Base-by-base conservation (phyloP, 2,329 filamentous ascomycete species). In the Claviceps quebecensis region DNA sequence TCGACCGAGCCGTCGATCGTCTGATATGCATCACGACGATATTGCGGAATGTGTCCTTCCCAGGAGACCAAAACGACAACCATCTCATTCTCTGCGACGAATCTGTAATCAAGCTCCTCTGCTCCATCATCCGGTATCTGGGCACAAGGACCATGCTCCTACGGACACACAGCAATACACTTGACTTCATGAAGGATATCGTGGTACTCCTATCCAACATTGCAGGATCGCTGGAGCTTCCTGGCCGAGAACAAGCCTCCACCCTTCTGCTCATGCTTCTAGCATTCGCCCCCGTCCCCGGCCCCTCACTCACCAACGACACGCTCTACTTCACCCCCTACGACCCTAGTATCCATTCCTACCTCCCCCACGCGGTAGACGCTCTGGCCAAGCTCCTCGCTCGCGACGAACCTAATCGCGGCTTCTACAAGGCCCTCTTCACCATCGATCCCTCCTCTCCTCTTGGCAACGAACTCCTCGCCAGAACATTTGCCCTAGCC, bases 101-200 rank as follows among this genome's bases (percentile, higher is more conserved):
- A 49, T 69, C 78, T 5, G 83, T 96, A 17, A 76, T 96, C 61
- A 88, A 86, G 58, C 88, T 96, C 60, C 71, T 96, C 8, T 88
- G 87, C 53, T 83, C 83, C 45, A 79, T 90, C 4, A 89, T 97
- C 56, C 78, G 89, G 54, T 87, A 93, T 57, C 75, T 97, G 14
- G 93, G 91, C 34, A 96, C 90, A 4, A 84, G 89, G 14, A 88
- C 88, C 58, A 87, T 91, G 76, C 76, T 97, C 34, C 71, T 97
- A 43, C 81, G 88, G 40, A 87, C 83, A 3, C 78, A 93, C 57
- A 75, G 78, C 61, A 95, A 96, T 67, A 93, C 86, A 0, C 72
- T 96, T 57, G 93, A 98, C 66, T 91, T 97, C 60, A 95, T 96
- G 87, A 98, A 98, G 69, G 93, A 98, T 65, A 74, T 89, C 34